Percentiles rank a stretch among this genome's conserved stretches.
Evolutionary conservation across 352 stramenopile species (phyloP).

Genomic region (Phytophthora meadii): DNA sequence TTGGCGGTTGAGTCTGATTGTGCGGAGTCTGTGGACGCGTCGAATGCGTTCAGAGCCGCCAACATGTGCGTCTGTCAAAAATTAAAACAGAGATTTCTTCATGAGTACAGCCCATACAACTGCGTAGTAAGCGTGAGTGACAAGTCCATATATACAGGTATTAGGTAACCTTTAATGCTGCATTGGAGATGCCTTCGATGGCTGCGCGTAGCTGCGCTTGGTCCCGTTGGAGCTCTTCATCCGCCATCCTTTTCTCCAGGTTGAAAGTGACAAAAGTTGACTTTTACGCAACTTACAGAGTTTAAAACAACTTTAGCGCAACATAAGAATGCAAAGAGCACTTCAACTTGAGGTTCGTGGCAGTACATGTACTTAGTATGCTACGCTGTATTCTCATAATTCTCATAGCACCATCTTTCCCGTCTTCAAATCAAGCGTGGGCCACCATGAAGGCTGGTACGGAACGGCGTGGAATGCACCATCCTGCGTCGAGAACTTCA

Average conservation of each 20-base stretch:
- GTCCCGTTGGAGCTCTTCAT: slow-evolving; percentile 43
- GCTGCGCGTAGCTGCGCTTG: slow-evolving; percentile 44
- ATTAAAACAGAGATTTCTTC: slow-evolving; percentile 23
- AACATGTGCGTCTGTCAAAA: slow-evolving; percentile 72
- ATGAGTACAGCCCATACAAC: slow-evolving; percentile 13
- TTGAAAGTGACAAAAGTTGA: slow-evolving; percentile 1
- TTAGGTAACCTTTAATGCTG: slow-evolving; percentile 41
- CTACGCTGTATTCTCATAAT: slow-evolving; percentile 37
- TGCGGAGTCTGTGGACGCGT: slow-evolving; percentile 11
- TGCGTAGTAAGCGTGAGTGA: background rate
- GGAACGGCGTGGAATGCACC: slow-evolving; percentile 74
- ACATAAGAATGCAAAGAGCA: no score
- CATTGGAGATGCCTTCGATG: slow-evolving; percentile 39
- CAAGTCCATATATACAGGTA: background rate
- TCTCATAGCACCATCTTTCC: slow-evolving; percentile 77
- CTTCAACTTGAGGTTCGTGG: no score
- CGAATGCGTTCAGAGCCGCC: slow-evolving; percentile 60
- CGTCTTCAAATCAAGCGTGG: slow-evolving; percentile 65
- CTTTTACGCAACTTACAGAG: background rate
- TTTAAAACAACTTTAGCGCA: background rate
- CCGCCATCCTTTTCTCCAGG: slow-evolving; percentile 39
- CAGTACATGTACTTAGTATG: background rate
- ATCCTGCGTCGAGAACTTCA: slow-evolving; percentile 73
- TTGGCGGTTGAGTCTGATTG: slow-evolving; percentile 2
- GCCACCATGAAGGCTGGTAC: slow-evolving; percentile 83